Percentiles rank a stretch among this genome's conserved stretches.
Conservation (phyloP, 1,139 yeast species). For the Hyphopichia fennica region DNA sequence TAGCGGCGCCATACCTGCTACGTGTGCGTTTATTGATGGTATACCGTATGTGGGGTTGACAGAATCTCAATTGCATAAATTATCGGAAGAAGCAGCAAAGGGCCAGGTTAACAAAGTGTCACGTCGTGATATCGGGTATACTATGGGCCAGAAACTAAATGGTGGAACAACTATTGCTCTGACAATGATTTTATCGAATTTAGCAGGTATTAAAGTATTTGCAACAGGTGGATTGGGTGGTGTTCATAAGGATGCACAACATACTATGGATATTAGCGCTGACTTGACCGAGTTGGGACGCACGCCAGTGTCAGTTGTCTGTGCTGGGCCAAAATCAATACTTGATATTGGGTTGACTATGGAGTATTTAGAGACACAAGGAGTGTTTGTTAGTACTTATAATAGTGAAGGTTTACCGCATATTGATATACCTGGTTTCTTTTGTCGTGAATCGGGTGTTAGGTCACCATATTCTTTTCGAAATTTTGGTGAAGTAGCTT, state of each 20-base stretch:
- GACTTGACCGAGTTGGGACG: conserved; percentile 82
- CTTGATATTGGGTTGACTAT: conserved; percentile 77
- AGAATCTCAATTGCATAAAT: conserved; percentile 42
- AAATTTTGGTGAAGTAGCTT: conserved; percentile 59
- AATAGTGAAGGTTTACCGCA: conserved; percentile 36
- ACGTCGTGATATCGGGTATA: conserved; percentile 75
- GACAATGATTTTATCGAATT: conserved; percentile 77
- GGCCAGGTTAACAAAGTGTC: conserved; percentile 58
- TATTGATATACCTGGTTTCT: conserved; percentile 66
- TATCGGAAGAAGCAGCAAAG: conserved; percentile 45
- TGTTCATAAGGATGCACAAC: conserved; percentile 77
- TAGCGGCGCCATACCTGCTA: conserved; percentile 80
- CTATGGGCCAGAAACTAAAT: conserved; percentile 58
- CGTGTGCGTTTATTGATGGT: conserved; percentile 78
- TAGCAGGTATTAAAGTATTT: conserved; percentile 79
- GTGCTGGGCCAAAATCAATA: conserved; percentile 89
- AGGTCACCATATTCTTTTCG: conserved; percentile 65
- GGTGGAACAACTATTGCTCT: conserved; percentile 94
- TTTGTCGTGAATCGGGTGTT: conserved; percentile 74
- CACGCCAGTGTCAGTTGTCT: conserved; percentile 84
- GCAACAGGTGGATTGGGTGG: conserved; percentile 97
- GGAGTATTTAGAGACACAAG: conserved; percentile 89
- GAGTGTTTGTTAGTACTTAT: conserved; percentile 56
- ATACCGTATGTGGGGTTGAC: conserved; percentile 67
- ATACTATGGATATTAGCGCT: conserved; percentile 80